These are phyloP conservation scores for Nematocida major DNA, from an alignment of 371 early-diverging fungal genomes.

Conservation along the genomic window DNA sequence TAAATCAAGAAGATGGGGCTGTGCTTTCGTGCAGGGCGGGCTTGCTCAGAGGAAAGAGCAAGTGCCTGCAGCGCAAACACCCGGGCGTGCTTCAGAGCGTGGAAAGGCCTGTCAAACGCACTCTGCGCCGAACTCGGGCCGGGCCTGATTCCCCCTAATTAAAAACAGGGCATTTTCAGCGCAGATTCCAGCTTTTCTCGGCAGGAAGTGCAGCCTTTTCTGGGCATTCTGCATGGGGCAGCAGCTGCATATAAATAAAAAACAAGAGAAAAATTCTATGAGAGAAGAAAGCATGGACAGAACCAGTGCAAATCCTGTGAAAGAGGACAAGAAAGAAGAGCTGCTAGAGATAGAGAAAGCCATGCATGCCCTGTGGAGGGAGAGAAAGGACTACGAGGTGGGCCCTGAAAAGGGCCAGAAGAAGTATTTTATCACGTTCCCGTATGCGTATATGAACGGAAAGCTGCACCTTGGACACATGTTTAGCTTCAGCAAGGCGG, in stretches of 20 bases:
- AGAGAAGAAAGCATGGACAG: not conserved
- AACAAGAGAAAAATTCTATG: not conserved
- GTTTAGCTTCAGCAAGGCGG: constrained; percentile 89
- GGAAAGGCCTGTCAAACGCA: too few relatives aligned
- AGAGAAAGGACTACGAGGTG: constrained; percentile 10
- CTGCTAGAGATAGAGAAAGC: constrained; percentile 32
- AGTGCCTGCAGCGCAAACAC: too few relatives aligned
- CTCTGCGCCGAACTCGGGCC: too few relatives aligned
- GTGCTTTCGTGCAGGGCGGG: too few relatives aligned
- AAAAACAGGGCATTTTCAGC: too few relatives aligned
- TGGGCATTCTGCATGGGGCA: not conserved
- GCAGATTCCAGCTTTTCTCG: too few relatives aligned
- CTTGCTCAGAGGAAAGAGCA: too few relatives aligned
- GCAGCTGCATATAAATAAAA: not conserved
- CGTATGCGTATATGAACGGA: constrained; percentile 99
- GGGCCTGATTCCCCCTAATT: too few relatives aligned
- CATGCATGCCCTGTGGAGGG: constrained; percentile 11
- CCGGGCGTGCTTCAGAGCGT: too few relatives aligned
- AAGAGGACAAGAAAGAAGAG: constrained; percentile 40
- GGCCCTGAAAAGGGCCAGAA: not conserved
- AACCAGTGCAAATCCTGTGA: not conserved
- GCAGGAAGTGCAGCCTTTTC: too few relatives aligned
- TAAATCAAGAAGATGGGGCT: too few relatives aligned
- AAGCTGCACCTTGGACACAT: constrained; percentile 94
- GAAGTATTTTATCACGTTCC: constrained; percentile 90